phyloP scores from a whole-genome alignment of 1,284 basidiomycete species.

The Schizopora paradoxa region DNA sequence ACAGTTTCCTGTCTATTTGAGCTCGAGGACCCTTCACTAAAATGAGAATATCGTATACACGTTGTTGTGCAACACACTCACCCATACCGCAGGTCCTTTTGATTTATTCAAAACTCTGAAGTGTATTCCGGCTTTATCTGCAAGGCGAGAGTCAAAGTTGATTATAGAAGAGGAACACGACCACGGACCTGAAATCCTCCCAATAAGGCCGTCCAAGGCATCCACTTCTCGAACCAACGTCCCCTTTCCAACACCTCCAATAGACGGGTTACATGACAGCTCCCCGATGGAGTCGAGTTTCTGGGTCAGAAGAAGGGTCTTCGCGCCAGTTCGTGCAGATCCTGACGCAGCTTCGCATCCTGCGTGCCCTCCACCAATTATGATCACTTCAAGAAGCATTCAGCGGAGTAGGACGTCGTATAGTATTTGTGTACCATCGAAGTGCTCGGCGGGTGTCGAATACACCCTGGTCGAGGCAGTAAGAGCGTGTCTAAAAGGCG shows the following conservation, averaged over 20 bases:
- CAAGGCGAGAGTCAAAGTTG: background rate
- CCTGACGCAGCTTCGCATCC: conserved; percentile 88
- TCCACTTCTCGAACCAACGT: conserved; percentile 86
- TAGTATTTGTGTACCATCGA: no score
- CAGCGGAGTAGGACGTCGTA: no score
- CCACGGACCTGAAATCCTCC: conserved; percentile 58
- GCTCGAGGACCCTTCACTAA: conserved; percentile 79
- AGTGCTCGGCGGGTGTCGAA: no score
- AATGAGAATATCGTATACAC: background rate
- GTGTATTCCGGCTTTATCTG: conserved; percentile 83
- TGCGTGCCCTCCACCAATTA: conserved; percentile 91
- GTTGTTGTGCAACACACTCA: conserved; percentile 29
- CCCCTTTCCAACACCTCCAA: conserved; percentile 87
- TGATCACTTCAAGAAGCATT: conserved; percentile 51
- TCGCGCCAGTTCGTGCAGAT: conserved; percentile 75
- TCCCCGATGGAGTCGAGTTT: conserved; percentile 78
- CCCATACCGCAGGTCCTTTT: conserved; percentile 86
- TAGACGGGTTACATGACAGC: conserved; percentile 86
- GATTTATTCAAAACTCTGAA: conserved; percentile 83
- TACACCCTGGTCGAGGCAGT: no score
- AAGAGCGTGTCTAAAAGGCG: no score
- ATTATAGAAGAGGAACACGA: background rate
- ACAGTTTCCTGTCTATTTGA: conserved; percentile 81
- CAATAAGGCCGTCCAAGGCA: conserved; percentile 81
- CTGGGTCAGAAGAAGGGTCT: conserved; percentile 78